Evolutionary conservation across 768 basidiomycete genomes (phyloP).

Genomic region (Panaeolus papilionaceus): DNA sequence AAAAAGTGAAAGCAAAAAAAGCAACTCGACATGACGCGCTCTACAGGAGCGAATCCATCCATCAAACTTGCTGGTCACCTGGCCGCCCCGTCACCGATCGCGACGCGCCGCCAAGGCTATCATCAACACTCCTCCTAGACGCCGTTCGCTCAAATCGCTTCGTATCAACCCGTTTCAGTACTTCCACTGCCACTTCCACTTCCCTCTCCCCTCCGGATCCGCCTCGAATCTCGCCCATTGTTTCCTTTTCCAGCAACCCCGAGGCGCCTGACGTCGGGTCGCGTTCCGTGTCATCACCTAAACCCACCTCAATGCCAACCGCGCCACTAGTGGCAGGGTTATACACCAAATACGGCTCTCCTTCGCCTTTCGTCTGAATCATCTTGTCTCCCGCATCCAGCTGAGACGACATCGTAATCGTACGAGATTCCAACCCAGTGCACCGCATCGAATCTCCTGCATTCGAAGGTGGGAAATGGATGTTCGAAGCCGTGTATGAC

Average conservation of each 20-base stretch:
- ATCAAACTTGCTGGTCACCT: neutral
- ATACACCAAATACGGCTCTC: neutral
- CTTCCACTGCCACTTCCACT: neutral
- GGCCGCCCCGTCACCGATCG: neutral
- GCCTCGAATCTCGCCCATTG: neutral
- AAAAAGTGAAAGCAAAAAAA: neutral
- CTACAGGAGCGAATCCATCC: slow-evolving; percentile 2
- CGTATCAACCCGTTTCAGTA: neutral
- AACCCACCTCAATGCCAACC: neutral
- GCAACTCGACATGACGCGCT: slow-evolving; percentile 2
- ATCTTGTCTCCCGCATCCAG: neutral
- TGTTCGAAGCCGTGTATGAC: neutral
- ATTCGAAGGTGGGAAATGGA: neutral
- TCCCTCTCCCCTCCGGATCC: neutral
- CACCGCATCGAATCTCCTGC: neutral
- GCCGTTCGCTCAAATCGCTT: neutral
- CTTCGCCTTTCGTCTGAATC: neutral
- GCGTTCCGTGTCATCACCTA: neutral
- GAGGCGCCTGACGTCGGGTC: neutral
- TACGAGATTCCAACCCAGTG: slow-evolving; percentile 7
- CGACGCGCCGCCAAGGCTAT: neutral
- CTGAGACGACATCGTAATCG: slow-evolving; percentile 4
- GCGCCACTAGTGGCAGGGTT: neutral
- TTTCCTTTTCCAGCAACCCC: slow-evolving; percentile 10
- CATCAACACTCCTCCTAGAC: neutral